These are phyloP conservation scores for Pichia sp. DNA, from an alignment of 1,139 yeast genomes.

Conservation along the genomic window DNA sequence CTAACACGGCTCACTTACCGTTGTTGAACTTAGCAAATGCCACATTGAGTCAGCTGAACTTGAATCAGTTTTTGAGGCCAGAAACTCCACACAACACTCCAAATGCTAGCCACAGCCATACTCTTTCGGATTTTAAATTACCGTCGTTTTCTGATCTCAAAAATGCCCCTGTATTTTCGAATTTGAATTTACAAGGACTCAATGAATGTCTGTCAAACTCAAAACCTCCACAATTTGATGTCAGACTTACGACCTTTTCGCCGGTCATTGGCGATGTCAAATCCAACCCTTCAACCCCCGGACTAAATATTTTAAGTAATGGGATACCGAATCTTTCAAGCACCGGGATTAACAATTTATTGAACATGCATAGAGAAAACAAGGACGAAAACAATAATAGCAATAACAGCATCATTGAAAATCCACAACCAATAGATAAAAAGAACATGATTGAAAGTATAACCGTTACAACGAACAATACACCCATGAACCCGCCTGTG, in stretches of 20 bases:
- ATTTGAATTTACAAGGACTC: too few relatives aligned
- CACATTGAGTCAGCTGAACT: slow-evolving; percentile 5
- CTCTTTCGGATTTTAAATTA: slow-evolving; percentile 2
- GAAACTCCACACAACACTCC: background rate
- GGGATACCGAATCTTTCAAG: background rate
- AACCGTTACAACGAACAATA: background rate
- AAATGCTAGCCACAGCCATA: background rate
- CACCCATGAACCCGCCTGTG: slow-evolving; percentile 1
- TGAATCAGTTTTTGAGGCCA: background rate
- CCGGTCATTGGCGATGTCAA: background rate
- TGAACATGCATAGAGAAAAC: too few relatives aligned
- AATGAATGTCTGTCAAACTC: slow-evolving; percentile 1
- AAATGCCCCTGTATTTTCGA: background rate
- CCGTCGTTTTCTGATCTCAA: slow-evolving; percentile 13
- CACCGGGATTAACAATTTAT: background rate
- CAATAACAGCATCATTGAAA: too few relatives aligned
- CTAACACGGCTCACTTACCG: slow-evolving; percentile 2
- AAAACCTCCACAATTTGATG: slow-evolving; percentile 5
- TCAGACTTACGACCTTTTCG: slow-evolving; percentile 1
- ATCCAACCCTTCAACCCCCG: background rate
- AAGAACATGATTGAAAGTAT: too few relatives aligned
- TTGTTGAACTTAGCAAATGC: slow-evolving; percentile 10
- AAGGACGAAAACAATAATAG: too few relatives aligned
- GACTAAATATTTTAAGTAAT: background rate
- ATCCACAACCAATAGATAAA: too few relatives aligned